Conservation (phyloP, 441 rosid genomes). For the Omphalea diandra region DNA sequence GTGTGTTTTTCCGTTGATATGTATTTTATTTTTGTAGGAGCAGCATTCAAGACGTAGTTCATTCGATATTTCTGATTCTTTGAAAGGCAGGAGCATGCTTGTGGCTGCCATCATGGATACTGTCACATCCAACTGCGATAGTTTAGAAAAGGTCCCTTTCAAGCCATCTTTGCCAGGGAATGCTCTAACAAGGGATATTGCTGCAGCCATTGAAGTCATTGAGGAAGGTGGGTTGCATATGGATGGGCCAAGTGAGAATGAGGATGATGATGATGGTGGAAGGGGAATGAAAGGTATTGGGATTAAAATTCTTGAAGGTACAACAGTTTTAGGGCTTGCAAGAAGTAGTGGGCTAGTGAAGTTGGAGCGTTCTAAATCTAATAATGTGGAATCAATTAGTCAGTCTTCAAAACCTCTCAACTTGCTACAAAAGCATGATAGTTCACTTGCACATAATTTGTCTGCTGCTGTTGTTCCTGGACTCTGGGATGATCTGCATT, state of each 20-base stretch:
- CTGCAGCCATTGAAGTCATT: slow-evolving; percentile 82
- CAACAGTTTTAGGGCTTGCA: slow-evolving; percentile 78
- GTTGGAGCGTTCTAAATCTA: slow-evolving; percentile 44
- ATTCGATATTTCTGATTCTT: slow-evolving; percentile 91
- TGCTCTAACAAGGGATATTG: slow-evolving; percentile 87
- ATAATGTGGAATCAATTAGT: slow-evolving; percentile 28
- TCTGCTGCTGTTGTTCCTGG: slow-evolving; percentile 93
- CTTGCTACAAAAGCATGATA: slow-evolving; percentile 55
- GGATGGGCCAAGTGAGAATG: slow-evolving; percentile 54
- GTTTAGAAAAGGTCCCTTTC: slow-evolving; percentile 52
- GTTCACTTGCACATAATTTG: slow-evolving; percentile 46
- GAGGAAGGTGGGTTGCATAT: slow-evolving; percentile 91
- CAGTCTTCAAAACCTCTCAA: slow-evolving; percentile 44
- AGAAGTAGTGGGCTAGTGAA: slow-evolving; percentile 53
- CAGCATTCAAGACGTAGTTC: slow-evolving; percentile 97
- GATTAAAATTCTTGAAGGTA: slow-evolving; percentile 88
- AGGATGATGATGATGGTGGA: slow-evolving; percentile 71
- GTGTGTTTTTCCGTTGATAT: slow-evolving; percentile 59
- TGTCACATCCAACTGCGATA: slow-evolving; percentile 78
- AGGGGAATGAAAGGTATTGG: slow-evolving; percentile 83
- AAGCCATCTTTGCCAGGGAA: slow-evolving; percentile 63
- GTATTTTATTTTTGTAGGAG: slow-evolving; percentile 83
- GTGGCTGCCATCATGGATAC: slow-evolving; percentile 98
- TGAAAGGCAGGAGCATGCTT: slow-evolving; percentile 99
- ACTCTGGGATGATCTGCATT: slow-evolving; percentile 99